Evolutionary conservation across 352 stramenopile genomes (phyloP).

Genomic region (Pythium volutum): DNA sequence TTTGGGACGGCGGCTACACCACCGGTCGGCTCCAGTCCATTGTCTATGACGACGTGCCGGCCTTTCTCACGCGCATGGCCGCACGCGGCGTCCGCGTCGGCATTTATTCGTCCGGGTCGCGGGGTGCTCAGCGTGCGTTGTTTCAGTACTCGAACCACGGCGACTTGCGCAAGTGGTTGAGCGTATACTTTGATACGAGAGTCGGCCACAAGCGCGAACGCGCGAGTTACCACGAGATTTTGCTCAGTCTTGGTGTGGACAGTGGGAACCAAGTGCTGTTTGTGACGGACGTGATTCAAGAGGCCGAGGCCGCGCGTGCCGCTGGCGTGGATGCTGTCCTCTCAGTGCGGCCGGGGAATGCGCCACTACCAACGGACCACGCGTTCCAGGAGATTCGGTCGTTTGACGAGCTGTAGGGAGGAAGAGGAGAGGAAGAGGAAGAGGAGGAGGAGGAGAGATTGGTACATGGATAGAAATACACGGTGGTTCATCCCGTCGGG

Average conservation of each 20-base stretch:
- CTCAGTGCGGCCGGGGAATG: slow-evolving; percentile 86
- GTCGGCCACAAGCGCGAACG: slow-evolving; percentile 78
- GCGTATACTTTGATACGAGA: slow-evolving; percentile 85
- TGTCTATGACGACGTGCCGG: slow-evolving; percentile 91
- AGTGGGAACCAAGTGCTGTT: slow-evolving; percentile 81
- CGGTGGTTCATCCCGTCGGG: slow-evolving; percentile 11
- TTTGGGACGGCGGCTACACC: slow-evolving; percentile 87
- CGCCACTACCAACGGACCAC: slow-evolving; percentile 53
- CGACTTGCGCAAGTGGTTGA: slow-evolving; percentile 70
- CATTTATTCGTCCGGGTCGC: slow-evolving; percentile 94
- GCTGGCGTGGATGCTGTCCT: slow-evolving; percentile 71
- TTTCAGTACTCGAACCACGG: slow-evolving; percentile 85
- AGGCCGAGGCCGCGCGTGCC: slow-evolving; percentile 70
- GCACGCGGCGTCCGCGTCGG: slow-evolving; percentile 70
- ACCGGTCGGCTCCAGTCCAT: slow-evolving; percentile 84
- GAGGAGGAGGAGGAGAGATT: not conserved
- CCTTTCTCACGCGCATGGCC: slow-evolving; percentile 80
- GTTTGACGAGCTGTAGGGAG: slow-evolving; percentile 53
- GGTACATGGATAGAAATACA: not conserved
- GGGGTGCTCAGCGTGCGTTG: slow-evolving; percentile 80
- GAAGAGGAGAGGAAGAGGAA: not conserved
- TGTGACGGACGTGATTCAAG: slow-evolving; percentile 85
- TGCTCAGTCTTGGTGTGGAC: slow-evolving; percentile 77
- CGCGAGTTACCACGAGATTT: slow-evolving; percentile 78
- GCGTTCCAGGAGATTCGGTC: slow-evolving; percentile 54